Percentiles rank a stretch among this genome's conserved stretches.
Evolutionary conservation across 352 stramenopile genomes (phyloP).

Genomic region (Pythium rhizo-oryzae): DNA sequence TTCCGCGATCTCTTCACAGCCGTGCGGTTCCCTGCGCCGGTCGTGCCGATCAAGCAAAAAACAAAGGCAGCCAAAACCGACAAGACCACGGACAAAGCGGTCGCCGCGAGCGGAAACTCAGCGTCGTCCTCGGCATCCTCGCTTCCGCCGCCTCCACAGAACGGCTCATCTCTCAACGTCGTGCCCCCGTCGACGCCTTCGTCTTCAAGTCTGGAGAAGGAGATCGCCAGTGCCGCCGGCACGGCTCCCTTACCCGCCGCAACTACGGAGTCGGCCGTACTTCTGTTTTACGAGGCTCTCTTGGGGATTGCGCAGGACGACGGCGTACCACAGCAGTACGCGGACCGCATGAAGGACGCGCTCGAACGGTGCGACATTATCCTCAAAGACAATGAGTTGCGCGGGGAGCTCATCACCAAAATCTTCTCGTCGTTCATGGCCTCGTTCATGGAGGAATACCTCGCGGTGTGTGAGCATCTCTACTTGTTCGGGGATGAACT

Average conservation of each 20-base stretch:
- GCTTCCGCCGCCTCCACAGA: background rate
- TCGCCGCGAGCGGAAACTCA: slow-evolving; percentile 8
- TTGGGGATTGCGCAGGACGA: slow-evolving; percentile 52
- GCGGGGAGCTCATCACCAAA: slow-evolving; percentile 68
- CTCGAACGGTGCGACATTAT: slow-evolving; percentile 63
- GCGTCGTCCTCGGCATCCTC: slow-evolving; percentile 27
- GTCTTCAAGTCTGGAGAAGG: slow-evolving; percentile 56
- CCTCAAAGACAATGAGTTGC: slow-evolving; percentile 67
- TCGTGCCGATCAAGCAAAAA: slow-evolving; percentile 37
- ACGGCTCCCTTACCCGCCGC: background rate
- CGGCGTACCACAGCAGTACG: slow-evolving; percentile 39
- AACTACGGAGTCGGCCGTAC: slow-evolving; percentile 37
- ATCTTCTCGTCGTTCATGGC: slow-evolving; percentile 61
- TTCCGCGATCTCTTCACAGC: slow-evolving; percentile 44
- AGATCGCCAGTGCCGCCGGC: slow-evolving; percentile 23
- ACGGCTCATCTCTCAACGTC: slow-evolving; percentile 20
- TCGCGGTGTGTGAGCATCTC: slow-evolving; percentile 39
- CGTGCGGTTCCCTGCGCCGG: slow-evolving; percentile 58
- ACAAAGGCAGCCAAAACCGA: slow-evolving; percentile 32
- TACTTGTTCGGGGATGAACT: background rate
- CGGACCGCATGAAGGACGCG: slow-evolving; percentile 41
- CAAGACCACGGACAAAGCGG: slow-evolving; percentile 26
- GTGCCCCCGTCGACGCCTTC: slow-evolving; percentile 24
- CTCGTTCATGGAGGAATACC: slow-evolving; percentile 67
- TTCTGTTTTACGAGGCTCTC: slow-evolving; percentile 58